These are phyloP conservation scores for Limonomyces culmigenus DNA, from an alignment of 1,284 basidiomycete species.

Conservation along the genomic window DNA sequence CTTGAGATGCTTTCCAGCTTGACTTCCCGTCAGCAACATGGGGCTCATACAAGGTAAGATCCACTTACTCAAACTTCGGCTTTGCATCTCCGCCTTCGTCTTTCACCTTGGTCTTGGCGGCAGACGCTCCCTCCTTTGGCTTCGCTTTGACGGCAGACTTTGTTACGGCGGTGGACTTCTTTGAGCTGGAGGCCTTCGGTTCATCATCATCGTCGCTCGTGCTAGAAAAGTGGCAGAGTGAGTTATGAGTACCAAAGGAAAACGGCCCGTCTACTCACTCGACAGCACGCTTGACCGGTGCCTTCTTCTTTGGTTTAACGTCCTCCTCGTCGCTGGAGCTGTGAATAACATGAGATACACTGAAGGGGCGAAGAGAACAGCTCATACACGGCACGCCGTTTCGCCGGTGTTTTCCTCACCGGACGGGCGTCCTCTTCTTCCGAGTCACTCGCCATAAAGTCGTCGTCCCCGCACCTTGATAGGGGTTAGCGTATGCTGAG, in stretches of 20 bases:
- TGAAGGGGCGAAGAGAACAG: too few species aligned
- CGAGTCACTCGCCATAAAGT: too few species aligned
- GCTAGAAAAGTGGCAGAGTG: constrained; percentile 1
- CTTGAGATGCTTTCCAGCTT: constrained; percentile 50
- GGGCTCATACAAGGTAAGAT: not conserved
- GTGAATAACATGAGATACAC: too few species aligned
- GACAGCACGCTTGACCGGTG: constrained; percentile 3
- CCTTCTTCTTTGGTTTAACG: too few species aligned
- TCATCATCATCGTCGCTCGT: constrained; percentile 16
- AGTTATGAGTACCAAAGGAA: not conserved
- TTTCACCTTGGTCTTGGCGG: constrained; percentile 9
- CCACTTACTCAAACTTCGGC: constrained; percentile 17
- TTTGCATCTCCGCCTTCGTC: constrained; percentile 12
- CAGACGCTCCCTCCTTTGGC: constrained; percentile 6
- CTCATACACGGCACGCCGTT: too few species aligned
- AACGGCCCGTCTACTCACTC: too few species aligned
- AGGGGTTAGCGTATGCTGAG: too few species aligned
- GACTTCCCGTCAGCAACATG: not conserved
- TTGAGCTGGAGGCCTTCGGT: constrained; percentile 6
- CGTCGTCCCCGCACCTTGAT: too few species aligned
- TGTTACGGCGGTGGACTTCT: not conserved
- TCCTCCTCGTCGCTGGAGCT: too few species aligned
- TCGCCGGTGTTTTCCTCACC: too few species aligned
- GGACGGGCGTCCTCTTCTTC: too few species aligned
- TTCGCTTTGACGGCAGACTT: constrained; percentile 6